Base-by-base conservation (phyloP, 2,329 filamentous ascomycete species). In the Onygenales sp. region DNA sequence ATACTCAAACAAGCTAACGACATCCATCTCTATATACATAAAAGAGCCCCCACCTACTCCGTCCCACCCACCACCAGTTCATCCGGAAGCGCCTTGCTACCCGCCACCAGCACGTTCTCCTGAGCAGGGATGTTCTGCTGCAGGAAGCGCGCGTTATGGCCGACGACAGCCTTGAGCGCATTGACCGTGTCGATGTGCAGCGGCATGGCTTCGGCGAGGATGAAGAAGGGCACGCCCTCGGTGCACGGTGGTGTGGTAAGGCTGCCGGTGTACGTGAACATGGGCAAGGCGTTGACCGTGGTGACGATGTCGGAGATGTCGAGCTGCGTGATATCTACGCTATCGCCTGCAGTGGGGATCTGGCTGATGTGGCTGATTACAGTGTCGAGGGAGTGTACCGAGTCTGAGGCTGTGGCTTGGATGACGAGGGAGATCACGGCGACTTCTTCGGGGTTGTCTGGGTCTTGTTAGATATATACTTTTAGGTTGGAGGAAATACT, bases 221-320 rank as follows among this genome's bases (percentile, higher is more conserved):
- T 33, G 47, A 80, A 67, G 72, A 80, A 83, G 8, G 65, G 70
- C 21, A 84, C 69, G 31, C 75, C 76, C 65, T 84, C 80, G 13
- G 72, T 71, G 67, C 82, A 84, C 3, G 82, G 82, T 17, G 82
- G 82, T 0, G 81, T 84, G 42, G 82, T 85, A 46, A 85, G 70
- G 14, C 79, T 82, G 17, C 82, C 82, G 10, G 66, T 64, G 70
- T 84, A 85, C 54, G 73, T 71, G 60, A 72, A 75, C 52, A 79
- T 65, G 4, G 65, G 61, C 8, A 68, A 68, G 2, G 62, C 62
- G 27, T 69, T 65, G 46, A 79, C 62, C 40, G 68, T 63, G 7
- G 58, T 46, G 33, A 67, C 62, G 0, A 80, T 62, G 47, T 66
- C 66, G 34, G 61, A 59, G 67, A 79, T 77, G 63, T 72, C 65